Base-by-base conservation (phyloP, 1,139 yeast genomes). In the Candida tropicalis region DNA sequence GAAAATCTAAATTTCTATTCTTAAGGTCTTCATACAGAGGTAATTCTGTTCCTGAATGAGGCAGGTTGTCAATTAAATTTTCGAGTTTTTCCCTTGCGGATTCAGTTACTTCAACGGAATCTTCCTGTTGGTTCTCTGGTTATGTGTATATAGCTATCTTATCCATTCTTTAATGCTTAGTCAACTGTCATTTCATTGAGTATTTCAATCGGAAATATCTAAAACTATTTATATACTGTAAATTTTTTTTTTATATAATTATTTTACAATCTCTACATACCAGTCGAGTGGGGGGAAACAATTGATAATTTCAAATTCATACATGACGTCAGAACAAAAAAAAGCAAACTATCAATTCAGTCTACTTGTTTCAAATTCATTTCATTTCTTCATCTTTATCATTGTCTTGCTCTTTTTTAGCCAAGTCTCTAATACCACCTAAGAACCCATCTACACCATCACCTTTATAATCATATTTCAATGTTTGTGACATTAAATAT, bases 391-490 rank as follows among this genome's bases (percentile, higher is more conserved):
- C 40, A 18, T 43, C 44, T 29, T 45, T 43, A 24, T 40, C 35
- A 17, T 48, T 39, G n/a, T 36, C 28, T 17, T 47, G 41, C 18
- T 65, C 68, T 42, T 58, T 54, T 41, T 59, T 55, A 18, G 60
- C 60, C 41, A 63, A 48, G 33, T 61, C 56, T 47, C 82, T 63
- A n/a, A 75, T 63, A 2, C 82, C 82, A 29, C 63, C 56, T 45
- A 83, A 61, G 49, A 80, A 81, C 11, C 75, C 76, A 40, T 68
- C 77, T 17, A 82, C 65, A 0, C 87, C 87, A 55, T 82, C 87
- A 3, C 86, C 86, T 17, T 62, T 47, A 51, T 82, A 82, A 6
- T 69, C 73, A 51, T 69, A 69, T 24, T 75, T 77, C 43, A 82
- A 66, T 38, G 79, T 73, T 44, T 68, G 73, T 4, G 87, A 69